Evolutionary conservation across 2,329 filamentous ascomycete species (phyloP), one percentile per base, ranked within the genome.

Genomic region (Incumbomyces lentus): DNA sequence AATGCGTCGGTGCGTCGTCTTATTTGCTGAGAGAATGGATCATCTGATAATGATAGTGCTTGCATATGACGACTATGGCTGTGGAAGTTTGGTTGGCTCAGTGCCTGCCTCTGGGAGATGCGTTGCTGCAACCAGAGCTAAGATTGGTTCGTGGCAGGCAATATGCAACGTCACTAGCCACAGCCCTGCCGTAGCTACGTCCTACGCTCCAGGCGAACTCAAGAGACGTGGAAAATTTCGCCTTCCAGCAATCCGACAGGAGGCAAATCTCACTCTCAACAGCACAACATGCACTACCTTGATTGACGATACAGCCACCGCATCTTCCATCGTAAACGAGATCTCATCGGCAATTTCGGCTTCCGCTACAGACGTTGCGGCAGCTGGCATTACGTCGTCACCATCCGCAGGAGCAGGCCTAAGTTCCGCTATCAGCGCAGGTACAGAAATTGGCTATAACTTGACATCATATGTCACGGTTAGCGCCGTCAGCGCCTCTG

Each of bases 1-100:
- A 44, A 8, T 53, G 51, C 42, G 38, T 43, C 19, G 36, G 49
- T 52, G 46, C 35, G 51, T 49, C 38, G 18, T 26, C 8, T 26
- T 4, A 26, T 26, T 8, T 26, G 22, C 22, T 26, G 22, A 8
- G 22, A 26, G 22, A 8, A 26, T 26, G 22, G 22, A n/a, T 36
- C 22, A 6, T 31, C 14, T 14, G 7, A n/a, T 26, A 29, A 5
- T 29, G 11, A 2, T 30, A 45, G 34, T 45, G 11, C 41, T 44
- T 35, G 42, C 42, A 30, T 38, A 45, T 19, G 29, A 26, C 16
- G 42, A 45, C n/a, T 45, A 45, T 31, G 22, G 33, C 12, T 45
- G 42, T 17, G 13, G 8, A 3, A 37, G 18, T 13, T 14, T 45
- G 12, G 33, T 45, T n/a, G 42, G 42, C 14, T 45, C 42, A 17